Evolutionary conservation across 2,329 filamentous ascomycete genomes (phyloP), one percentile per base, ranked within the genome.

Genomic region (Diplodia sapinea): DNA sequence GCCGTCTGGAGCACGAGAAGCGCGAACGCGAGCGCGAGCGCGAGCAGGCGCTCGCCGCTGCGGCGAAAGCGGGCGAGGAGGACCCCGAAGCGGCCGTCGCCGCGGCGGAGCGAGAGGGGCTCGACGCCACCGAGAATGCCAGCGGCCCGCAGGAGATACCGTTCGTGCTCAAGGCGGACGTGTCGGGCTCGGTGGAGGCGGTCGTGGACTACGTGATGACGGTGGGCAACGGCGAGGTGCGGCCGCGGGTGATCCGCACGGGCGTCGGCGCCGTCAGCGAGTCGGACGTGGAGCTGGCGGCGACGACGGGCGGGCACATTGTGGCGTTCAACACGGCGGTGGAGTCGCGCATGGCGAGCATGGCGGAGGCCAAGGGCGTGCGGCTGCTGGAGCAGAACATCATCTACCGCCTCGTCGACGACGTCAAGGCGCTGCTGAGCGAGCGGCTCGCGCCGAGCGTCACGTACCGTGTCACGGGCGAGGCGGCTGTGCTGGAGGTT

Each of bases 101-200:
- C 31, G 70, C 72, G 2, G 68, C 71, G 2, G 72, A 75, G 15
- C 73, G 78, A 40, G 82, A 83, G 9, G 74, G 84, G 67, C 70
- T 23, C 11, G 69, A 73, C 23, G 66, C 77, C 0, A 76, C 79
- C 31, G 31, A 33, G 36, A 84, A 85, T 0, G 83, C 85, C 15
- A 12, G n/a, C 43, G 43, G 43, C 7, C 43, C 17, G 8, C 82
- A 84, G 69, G 81, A 85, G 17, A 85, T 97, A 57, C 91, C 91
- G 73, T 95, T 98, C 79, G 88, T 95, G 68, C 84, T 99, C 81
- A 97, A 96, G 79, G 94, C 90, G 65, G 95, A 99, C 74, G 95
- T 98, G 20, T 91, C 91, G 69, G 95, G 95, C 47, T 98, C 94
- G 0, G 93, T 94, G 0, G 95, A 99, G 81, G 95, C 95, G 2